Conservation (phyloP, 257 asterid genomes). For the Solanum bulbocastanum region DNA sequence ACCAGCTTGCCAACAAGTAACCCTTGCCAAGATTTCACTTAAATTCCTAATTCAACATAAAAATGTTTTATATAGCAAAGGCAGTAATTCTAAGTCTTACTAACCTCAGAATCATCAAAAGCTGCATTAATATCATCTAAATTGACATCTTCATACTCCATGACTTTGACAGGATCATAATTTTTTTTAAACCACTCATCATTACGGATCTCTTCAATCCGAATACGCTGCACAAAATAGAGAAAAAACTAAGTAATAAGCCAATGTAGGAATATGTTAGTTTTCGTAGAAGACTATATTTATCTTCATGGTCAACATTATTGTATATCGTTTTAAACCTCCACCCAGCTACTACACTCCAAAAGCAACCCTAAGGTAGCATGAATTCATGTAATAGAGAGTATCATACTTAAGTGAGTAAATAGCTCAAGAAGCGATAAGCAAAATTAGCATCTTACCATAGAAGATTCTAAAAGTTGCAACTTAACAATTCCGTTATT, state of each 20-base stretch:
- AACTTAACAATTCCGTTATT: not conserved
- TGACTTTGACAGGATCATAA: slow-evolving; percentile 58
- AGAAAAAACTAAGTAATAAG: not conserved
- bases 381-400: not conserved
- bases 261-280: not conserved
- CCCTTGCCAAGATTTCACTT: not conserved
- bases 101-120: slow-evolving; percentile 94
- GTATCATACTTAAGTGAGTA: not conserved
- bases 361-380: not conserved
- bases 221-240: slow-evolving; percentile 64
- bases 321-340: not conserved
- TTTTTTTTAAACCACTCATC: slow-evolving; percentile 87
- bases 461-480: not conserved
- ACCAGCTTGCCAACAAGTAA: not conserved
- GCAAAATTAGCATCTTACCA: not conserved
- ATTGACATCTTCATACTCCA: slow-evolving; percentile 82
- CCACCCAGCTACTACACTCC: not conserved
- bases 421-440: not conserved
- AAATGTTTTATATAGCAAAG: not conserved
- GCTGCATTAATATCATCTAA: slow-evolving; percentile 96
- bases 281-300: not conserved
- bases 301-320: not conserved
- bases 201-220: slow-evolving; percentile 73
- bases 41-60: not conserved
- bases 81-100: slow-evolving; percentile 8